Evolutionary conservation across 768 basidiomycete genomes (phyloP).

Genomic region (Cyclocybe cylindracea): DNA sequence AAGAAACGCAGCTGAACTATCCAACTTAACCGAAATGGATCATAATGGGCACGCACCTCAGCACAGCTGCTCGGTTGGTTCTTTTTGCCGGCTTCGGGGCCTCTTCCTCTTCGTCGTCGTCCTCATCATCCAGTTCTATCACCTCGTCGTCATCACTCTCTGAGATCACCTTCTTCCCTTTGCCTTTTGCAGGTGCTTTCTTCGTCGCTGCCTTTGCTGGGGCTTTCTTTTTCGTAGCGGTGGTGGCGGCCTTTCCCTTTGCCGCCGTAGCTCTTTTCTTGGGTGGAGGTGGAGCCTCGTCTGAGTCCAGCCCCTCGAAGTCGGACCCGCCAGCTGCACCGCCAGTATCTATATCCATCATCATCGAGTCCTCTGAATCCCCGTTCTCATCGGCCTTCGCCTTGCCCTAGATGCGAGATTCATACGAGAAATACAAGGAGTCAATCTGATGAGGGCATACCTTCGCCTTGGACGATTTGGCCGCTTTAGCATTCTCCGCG

Average conservation of each 20-base stretch:
- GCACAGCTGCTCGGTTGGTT: conserved; percentile 62
- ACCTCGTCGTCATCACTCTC: conserved; percentile 49
- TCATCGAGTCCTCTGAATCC: conserved; percentile 76
- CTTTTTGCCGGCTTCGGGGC: conserved; percentile 53
- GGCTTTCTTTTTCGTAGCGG: conserved; percentile 38
- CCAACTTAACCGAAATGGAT: neutral
- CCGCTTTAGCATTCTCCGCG: conserved; percentile 42
- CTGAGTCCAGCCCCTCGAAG: conserved; percentile 50
- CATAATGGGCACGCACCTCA: conserved; percentile 50
- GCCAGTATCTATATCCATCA: conserved; percentile 65
- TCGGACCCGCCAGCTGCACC: conserved; percentile 42
- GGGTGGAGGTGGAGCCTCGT: conserved; percentile 42
- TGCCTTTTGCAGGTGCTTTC: conserved; percentile 23
- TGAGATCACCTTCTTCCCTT: conserved; percentile 10
- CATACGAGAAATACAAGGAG: neutral
- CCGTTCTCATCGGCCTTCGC: conserved; percentile 47
- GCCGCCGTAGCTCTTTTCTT: conserved; percentile 43
- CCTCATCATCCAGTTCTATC: conserved; percentile 57
- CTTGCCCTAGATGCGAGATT: conserved; percentile 42
- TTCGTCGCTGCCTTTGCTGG: conserved; percentile 39
- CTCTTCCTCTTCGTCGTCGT: conserved; percentile 48
- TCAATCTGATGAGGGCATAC: conserved; percentile 22
- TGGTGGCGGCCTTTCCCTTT: conserved; percentile 26
- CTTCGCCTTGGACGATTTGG: conserved; percentile 44
- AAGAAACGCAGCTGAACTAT: neutral